Percentiles rank a stretch among this genome's conserved stretches.
These are phyloP conservation scores for Candida namnaoensis DNA, from an alignment of 805 yeast genomes.

Conservation along the genomic window DNA sequence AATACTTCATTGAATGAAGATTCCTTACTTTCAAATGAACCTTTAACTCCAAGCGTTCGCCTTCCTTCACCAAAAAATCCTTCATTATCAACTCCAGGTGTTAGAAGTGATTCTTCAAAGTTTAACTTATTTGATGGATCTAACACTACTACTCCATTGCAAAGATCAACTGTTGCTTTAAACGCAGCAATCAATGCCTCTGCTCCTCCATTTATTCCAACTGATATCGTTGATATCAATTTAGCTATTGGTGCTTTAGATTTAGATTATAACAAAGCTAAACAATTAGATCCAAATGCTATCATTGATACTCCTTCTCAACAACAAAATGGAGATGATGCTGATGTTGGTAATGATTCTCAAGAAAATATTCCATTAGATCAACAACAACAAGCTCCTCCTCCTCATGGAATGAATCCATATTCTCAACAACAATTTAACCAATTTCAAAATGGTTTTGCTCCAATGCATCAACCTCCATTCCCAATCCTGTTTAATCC, in stretches of 20 bases:
- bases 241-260: constrained; percentile 18
- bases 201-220: constrained; percentile 15
- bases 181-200: constrained; percentile 9
- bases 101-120: constrained; percentile 7
- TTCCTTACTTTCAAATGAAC: constrained; percentile 2
- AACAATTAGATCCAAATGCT: too few species aligned
- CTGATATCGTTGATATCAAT: constrained; percentile 15
- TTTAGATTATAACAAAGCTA: constrained; percentile 6
- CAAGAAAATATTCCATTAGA: constrained; percentile 1
- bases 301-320: too few species aligned
- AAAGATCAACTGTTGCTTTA: constrained; percentile 13
- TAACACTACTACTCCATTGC: constrained; percentile 11
- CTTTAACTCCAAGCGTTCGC: constrained; percentile 7
- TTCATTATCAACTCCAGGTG: constrained; percentile 10
- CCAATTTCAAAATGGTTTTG: background rate
- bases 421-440: background rate
- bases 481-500: constrained; percentile 16
- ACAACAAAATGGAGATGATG: constrained; percentile 1
- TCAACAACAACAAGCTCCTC: background rate
- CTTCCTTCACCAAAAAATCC: constrained; percentile 10
- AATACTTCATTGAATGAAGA: constrained; percentile 9
- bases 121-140: constrained; percentile 10
- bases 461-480: constrained; percentile 9
- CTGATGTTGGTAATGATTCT: background rate
- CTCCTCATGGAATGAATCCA: too few species aligned